A percentile compares a stretch with the other conserved stretches of the same genome.
Conservation (phyloP, 2,329 filamentous ascomycete species). For the Coniochaeta prunicola region DNA sequence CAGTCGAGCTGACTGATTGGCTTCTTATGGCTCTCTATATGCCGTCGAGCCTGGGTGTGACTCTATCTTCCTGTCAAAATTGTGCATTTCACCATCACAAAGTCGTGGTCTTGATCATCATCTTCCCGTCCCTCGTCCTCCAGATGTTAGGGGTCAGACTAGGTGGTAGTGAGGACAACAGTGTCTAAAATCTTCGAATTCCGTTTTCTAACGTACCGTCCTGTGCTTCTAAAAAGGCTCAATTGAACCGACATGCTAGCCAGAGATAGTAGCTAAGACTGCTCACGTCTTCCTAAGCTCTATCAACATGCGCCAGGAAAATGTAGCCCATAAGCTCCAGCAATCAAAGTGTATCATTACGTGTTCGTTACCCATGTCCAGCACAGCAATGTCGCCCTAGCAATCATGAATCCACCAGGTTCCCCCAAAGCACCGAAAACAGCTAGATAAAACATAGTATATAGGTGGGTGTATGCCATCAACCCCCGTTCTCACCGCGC, state of each 20-base stretch:
- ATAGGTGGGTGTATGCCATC: not conserved
- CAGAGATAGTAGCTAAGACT: not conserved
- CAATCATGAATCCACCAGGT: not conserved
- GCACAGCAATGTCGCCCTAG: no score
- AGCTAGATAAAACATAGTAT: not conserved
- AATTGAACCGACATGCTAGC: not conserved
- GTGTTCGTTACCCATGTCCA: not conserved
- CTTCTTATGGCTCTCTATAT: not conserved
- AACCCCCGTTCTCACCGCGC: not conserved
- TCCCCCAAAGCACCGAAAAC: not conserved
- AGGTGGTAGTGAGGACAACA: no score
- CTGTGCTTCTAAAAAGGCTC: not conserved
- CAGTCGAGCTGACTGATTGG: not conserved
- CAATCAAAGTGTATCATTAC: not conserved
- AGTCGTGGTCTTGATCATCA: not conserved
- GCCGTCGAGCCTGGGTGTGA: not conserved
- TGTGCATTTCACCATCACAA: not conserved
- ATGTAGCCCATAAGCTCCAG: not conserved
- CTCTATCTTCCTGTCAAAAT: not conserved
- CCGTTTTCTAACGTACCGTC: not conserved
- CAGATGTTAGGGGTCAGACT: no score
- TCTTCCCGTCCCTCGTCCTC: not conserved
- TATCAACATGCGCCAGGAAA: not conserved
- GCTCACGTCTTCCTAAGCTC: not conserved
- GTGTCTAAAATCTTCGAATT: not conserved